These are phyloP conservation scores for Hortiboletus campestris DNA, from an alignment of 768 basidiomycete species.

Conservation along the genomic window DNA sequence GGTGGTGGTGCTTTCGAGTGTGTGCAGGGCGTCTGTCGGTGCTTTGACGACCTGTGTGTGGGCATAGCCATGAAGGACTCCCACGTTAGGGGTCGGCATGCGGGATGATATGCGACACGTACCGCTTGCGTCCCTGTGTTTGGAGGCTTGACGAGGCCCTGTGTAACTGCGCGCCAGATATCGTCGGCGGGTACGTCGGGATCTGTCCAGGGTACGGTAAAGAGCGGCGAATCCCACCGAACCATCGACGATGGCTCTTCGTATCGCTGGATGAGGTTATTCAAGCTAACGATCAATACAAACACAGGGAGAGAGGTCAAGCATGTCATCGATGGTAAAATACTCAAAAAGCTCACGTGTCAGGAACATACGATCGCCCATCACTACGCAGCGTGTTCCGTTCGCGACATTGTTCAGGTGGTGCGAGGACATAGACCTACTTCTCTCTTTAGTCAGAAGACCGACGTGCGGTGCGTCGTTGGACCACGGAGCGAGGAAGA, in stretches of 20 bases:
- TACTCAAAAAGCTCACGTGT: constrained; percentile 54
- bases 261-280: constrained; percentile 69
- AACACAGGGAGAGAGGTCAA: background rate
- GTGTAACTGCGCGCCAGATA: constrained; percentile 81
- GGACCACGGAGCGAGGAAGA: too few relatives aligned
- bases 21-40: constrained; percentile 83
- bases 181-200: constrained; percentile 58
- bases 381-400: constrained; percentile 65
- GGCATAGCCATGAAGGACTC: too few relatives aligned
- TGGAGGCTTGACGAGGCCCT: constrained; percentile 79
- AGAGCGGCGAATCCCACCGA: constrained; percentile 97
- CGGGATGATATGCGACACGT: constrained; percentile 17
- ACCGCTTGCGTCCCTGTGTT: constrained; percentile 81
- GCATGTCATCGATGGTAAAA: background rate
- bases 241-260: constrained; percentile 98
- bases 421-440: constrained; percentile 75
- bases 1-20: constrained; percentile 77
- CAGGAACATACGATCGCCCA: constrained; percentile 52
- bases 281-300: background rate
- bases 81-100: too few relatives aligned
- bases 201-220: constrained; percentile 79
- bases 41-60: constrained; percentile 66
- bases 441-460: constrained; percentile 16
- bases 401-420: constrained; percentile 69
- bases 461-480: background rate